Evolutionary conservation across 345 rosid genomes (phyloP).

Genomic region (Dovyalis caffra): DNA sequence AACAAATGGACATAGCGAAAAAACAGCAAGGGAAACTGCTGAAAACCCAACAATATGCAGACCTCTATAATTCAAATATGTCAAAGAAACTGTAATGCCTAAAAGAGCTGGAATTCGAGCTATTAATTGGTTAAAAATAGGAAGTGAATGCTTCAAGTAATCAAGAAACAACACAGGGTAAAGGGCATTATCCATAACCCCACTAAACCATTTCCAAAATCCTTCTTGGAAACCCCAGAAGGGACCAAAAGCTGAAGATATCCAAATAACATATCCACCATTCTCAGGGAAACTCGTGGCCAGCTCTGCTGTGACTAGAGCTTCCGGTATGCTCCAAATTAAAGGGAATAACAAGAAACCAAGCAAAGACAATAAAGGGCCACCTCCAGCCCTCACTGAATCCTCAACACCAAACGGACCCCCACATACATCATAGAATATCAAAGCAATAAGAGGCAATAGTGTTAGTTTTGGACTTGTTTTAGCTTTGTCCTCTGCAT

Average conservation of each 20-base stretch:
- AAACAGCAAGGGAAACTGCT: conserved; percentile 64
- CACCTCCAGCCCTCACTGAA: conserved; percentile 84
- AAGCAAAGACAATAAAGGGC: conserved; percentile 74
- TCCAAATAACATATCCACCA: conserved; percentile 92
- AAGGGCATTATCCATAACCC: conserved; percentile 92
- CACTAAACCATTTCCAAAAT: conserved; percentile 97
- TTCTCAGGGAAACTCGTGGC: conserved; percentile 91
- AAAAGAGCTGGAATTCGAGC: conserved; percentile 82
- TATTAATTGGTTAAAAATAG: conserved; percentile 48
- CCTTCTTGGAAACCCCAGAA: conserved; percentile 98
- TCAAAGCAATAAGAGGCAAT: conserved; percentile 77
- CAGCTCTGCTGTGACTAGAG: conserved; percentile 87
- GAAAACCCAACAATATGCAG: conserved; percentile 80
- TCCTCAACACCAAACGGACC: conserved; percentile 98
- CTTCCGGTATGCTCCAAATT: conserved; percentile 91
- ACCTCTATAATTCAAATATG: conserved; percentile 86
- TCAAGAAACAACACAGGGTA: conserved; percentile 88
- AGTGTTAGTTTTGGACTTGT: conserved; percentile 64
- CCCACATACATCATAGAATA: conserved; percentile 93
- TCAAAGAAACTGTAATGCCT: conserved; percentile 64
- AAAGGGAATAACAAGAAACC: conserved; percentile 85
- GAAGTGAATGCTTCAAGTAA: conserved; percentile 84
- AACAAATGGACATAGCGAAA: conserved; percentile 74
- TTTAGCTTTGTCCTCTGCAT: conserved; percentile 29
- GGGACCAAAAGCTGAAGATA: conserved; percentile 85